Evolutionary conservation across 2,329 filamentous ascomycete species (phyloP), one percentile per base, ranked within the genome.

Genomic region (Phoma sp.): DNA sequence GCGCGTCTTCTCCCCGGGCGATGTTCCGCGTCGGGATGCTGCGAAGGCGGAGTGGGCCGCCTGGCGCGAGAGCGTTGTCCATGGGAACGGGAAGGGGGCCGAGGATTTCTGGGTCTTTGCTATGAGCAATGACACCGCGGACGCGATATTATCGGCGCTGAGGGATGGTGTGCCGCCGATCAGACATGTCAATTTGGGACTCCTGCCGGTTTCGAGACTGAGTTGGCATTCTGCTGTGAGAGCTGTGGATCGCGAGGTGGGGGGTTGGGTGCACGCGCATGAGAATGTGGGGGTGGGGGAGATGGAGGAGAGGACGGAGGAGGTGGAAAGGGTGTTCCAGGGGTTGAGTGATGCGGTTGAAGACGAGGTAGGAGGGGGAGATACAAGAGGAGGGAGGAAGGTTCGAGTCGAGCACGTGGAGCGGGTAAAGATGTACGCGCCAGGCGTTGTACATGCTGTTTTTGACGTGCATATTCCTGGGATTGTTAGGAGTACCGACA

Each of bases 381-480:
- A 4, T 6, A 9, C 27, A 7, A 6, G 3, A 29, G 27, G 9
- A 29, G 1, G 9, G 27, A 57, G 55, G 36, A 53, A 42, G 9
- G 68, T 65, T 1, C 45, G 10, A 79, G 82, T 58, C 82, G 86
- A 60, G 77, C 81, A 68, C 79, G 82, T 72, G 8, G 71, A 74
- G 55, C 63, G 47, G 50, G 82, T 87, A 40, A 87, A 86, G 72
- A 84, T 80, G 46, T 86, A 84, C 72, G 83, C 83, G 32, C 84
- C 85, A 4, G 84, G 84, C 1, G 80, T 87, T 2, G 78, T 83
- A 74, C 84, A 86, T 73, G 84, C 79, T 59, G 83, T 86, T n/a
- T 78, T 86, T 64, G 84, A 87, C 69, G 77, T 87, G 1, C 47
- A 44, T 32, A 38, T 69, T 36, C 55, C 40, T 18, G 39, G 18